These are phyloP conservation scores for Coniochaeta sp. DNA, from an alignment of 2,329 filamentous ascomycete genomes.

Conservation along the genomic window DNA sequence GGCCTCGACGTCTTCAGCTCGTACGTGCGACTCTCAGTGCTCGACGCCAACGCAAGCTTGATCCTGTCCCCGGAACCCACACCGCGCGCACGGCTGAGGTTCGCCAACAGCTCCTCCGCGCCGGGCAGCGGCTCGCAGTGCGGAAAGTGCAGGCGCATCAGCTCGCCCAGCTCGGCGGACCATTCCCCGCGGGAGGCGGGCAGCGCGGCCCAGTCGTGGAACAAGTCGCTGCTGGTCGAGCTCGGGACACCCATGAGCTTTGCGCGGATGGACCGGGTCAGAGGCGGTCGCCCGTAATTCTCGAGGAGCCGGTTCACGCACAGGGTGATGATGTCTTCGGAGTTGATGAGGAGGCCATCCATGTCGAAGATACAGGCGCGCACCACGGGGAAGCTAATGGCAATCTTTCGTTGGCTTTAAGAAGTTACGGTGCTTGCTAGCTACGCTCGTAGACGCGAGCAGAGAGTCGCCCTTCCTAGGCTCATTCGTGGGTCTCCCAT, in stretches of 20 bases:
- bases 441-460: too few species aligned
- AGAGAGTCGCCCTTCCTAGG: too few species aligned
- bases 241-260: constrained; percentile 61
- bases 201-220: constrained; percentile 76
- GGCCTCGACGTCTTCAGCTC: constrained; percentile 57
- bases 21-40: constrained; percentile 65
- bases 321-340: constrained; percentile 80
- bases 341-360: constrained; percentile 93
- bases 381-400: constrained; percentile 63
- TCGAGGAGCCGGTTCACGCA: constrained; percentile 77
- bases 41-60: constrained; percentile 82
- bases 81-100: constrained; percentile 16
- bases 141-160: constrained; percentile 69
- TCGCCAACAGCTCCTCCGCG: constrained; percentile 56
- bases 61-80: constrained; percentile 33
- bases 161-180: constrained; percentile 43
- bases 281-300: constrained; percentile 61
- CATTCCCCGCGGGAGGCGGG: constrained; percentile 69
- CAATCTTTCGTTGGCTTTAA: neutral
- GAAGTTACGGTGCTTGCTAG: too few species aligned
- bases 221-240: constrained; percentile 44
- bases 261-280: constrained; percentile 95
- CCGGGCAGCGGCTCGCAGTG: constrained; percentile 71
- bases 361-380: constrained; percentile 96
- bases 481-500: too few species aligned